Evolutionary conservation across 23 red algal species (phyloP).

Genomic region (Cyanidium caldarium): DNA sequence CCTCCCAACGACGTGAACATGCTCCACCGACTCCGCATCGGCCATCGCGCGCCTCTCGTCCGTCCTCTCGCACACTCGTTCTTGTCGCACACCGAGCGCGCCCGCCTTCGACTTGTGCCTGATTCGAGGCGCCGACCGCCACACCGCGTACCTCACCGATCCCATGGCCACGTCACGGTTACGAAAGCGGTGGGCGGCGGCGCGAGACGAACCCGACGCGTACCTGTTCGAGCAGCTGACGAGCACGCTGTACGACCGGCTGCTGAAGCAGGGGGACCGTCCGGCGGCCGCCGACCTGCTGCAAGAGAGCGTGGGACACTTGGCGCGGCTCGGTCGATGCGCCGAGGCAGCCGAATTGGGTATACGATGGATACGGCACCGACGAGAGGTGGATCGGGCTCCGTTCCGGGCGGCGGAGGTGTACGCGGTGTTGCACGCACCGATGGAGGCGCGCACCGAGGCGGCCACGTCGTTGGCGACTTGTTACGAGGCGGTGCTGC

Average conservation of each 20-base stretch:
- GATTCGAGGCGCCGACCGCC: no score
- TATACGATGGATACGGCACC: neutral
- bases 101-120: no score
- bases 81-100: no score
- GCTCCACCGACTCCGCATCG: no score
- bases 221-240: slow-evolving; percentile 1
- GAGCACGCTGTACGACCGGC: neutral
- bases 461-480: neutral
- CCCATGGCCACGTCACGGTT: slow-evolving; percentile 44
- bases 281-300: neutral
- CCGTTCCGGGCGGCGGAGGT: neutral
- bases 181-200: slow-evolving; percentile 6
- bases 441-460: neutral
- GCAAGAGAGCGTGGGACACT: neutral
- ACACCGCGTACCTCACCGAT: slow-evolving; percentile 41
- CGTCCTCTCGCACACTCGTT: no score
- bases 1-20: no score
- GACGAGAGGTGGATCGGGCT: neutral
- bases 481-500: neutral
- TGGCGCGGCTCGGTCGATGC: neutral
- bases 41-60: no score
- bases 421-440: neutral
- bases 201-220: neutral
- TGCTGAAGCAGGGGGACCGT: neutral
- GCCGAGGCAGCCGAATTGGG: neutral